These are phyloP conservation scores for Pyrenophora seminiperda DNA, from an alignment of 2,329 filamentous ascomycete species.

Conservation along the genomic window DNA sequence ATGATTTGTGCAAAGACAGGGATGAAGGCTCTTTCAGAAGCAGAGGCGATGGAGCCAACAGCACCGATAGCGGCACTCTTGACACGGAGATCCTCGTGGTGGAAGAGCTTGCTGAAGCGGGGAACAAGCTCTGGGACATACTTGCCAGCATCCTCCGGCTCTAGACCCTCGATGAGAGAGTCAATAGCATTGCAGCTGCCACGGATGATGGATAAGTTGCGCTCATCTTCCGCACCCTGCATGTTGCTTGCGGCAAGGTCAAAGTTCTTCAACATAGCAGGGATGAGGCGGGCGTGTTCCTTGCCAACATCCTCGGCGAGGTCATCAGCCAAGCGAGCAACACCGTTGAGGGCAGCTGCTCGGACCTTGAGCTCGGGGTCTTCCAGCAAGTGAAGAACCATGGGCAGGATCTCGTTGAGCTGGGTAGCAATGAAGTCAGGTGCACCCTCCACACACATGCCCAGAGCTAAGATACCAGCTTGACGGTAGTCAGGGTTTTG, in stretches of 20 bases:
- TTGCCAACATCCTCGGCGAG: conserved; percentile 86
- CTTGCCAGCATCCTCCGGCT: conserved; percentile 76
- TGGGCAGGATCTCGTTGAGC: conserved; percentile 81
- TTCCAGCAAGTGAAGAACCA: conserved; percentile 80
- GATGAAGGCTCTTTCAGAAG: conserved; percentile 79
- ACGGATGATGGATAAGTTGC: conserved; percentile 84
- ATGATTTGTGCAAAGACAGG: conserved; percentile 94
- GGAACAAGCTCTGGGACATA: conserved; percentile 85
- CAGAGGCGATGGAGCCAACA: conserved; percentile 86
- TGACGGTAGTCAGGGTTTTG: conserved; percentile 79
- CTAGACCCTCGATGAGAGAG: conserved; percentile 84
- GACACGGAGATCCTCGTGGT: conserved; percentile 83
- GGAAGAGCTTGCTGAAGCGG: conserved; percentile 81
- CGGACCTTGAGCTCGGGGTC: conserved; percentile 85
- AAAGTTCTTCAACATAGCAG: conserved; percentile 84
- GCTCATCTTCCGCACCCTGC: conserved; percentile 68
- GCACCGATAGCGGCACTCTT: conserved; percentile 89
- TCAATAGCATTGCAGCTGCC: conserved; percentile 90
- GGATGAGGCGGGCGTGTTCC: conserved; percentile 83
- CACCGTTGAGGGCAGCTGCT: conserved; percentile 82
- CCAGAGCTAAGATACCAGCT: conserved; percentile 88
- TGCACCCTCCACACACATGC: conserved; percentile 93
- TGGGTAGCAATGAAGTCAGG: conserved; percentile 97
- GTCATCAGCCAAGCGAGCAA: conserved; percentile 90
- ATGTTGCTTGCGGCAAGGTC: conserved; percentile 75